Evolutionary conservation across 257 asterid genomes (phyloP).

Genomic region (Capsicum rhomboideum): DNA sequence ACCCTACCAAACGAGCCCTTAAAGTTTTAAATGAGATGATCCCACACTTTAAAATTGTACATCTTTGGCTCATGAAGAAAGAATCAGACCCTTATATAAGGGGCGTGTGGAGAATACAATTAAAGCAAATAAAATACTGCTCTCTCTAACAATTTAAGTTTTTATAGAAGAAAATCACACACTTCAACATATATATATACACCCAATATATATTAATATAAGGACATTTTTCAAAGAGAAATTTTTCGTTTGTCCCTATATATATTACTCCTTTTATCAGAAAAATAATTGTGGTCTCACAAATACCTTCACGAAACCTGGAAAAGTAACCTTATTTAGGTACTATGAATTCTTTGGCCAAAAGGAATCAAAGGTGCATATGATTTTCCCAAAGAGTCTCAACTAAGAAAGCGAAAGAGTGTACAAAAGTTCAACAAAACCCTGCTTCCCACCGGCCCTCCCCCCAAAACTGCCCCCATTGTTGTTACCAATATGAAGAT

Average conservation of each 20-base stretch:
- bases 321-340: not conserved
- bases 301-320: conserved; percentile 28
- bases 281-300: conserved; percentile 4
- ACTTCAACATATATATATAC: not conserved
- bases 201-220: not conserved
- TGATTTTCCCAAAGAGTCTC: conserved; percentile 26
- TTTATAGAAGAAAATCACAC: too few relatives aligned
- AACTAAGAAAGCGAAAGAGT: not conserved
- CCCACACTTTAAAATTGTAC: not conserved
- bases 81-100: not conserved
- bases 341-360: too few relatives aligned
- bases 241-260: not conserved
- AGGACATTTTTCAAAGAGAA: not conserved
- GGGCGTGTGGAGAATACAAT: not conserved
- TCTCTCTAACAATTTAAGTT: too few relatives aligned
- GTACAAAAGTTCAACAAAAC: conserved; percentile 4
- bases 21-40: too few relatives aligned
- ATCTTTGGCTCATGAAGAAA: not conserved
- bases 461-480: not conserved
- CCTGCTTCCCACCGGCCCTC: not conserved
- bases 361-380: conserved; percentile 36
- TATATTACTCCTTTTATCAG: not conserved
- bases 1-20: too few relatives aligned
- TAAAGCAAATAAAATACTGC: not conserved
- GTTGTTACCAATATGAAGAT: not conserved